A percentile compares a stretch with the other conserved stretches of the same genome.
Conservation (phyloP, 176 grass and related monocot genomes). For the Dendrocalamus sinicus region DNA sequence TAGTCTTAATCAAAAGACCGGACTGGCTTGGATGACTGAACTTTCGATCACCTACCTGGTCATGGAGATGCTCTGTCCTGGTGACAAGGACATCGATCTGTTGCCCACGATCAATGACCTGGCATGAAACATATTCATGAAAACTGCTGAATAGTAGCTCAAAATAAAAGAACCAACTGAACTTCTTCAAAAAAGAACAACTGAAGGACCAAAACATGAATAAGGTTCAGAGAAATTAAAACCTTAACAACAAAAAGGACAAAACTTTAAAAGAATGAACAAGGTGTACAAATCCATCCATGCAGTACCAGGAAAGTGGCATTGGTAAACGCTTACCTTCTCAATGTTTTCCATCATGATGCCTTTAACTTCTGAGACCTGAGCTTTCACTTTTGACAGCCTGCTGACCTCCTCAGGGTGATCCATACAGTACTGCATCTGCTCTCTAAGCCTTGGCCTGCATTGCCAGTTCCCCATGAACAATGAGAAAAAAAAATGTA, state of each 20-base stretch:
- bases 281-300: neutral
- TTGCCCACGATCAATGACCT: slow-evolving; percentile 65
- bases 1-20: neutral
- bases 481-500: neutral
- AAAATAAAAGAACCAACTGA: neutral
- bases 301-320: neutral
- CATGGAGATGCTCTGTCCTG: slow-evolving; percentile 67
- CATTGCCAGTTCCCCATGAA: neutral
- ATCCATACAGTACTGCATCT: slow-evolving; percentile 88
- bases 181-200: neutral
- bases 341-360: slow-evolving; percentile 90
- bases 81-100: slow-evolving; percentile 67
- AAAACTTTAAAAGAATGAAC: neutral
- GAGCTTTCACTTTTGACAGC: slow-evolving; percentile 72
- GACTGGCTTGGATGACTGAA: neutral
- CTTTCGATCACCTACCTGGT: slow-evolving; percentile 42
- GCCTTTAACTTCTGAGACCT: slow-evolving; percentile 77
- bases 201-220: neutral
- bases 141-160: neutral
- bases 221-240: neutral
- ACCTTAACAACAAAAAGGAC: neutral
- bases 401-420: slow-evolving; percentile 74
- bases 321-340: slow-evolving; percentile 43
- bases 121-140: neutral
- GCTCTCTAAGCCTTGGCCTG: slow-evolving; percentile 75